Percentiles rank a stretch among this genome's conserved stretches.
Evolutionary conservation across 805 yeast genomes (phyloP).

Genomic region (Spathaspora passalidarum): DNA sequence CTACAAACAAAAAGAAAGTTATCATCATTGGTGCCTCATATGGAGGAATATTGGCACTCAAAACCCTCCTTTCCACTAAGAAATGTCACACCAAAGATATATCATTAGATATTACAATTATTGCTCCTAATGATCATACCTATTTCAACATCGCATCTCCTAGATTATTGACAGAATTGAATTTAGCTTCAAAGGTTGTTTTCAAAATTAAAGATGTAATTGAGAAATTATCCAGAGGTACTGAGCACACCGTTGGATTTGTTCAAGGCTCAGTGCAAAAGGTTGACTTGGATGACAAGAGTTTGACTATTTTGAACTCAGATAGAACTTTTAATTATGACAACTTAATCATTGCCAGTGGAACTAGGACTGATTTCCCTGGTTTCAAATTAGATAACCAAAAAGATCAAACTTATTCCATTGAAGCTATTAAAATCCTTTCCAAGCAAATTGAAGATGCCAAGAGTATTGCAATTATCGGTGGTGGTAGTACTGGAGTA

Average conservation of each 20-base stretch:
- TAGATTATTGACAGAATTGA: constrained; percentile 27
- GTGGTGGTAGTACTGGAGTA: constrained; percentile 40
- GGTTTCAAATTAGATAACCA: constrained; percentile 25
- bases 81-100: constrained; percentile 4
- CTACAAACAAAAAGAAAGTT: constrained; percentile 10
- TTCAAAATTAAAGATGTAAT: constrained; percentile 18
- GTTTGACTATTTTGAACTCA: constrained; percentile 12
- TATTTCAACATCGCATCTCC: constrained; percentile 29
- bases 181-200: constrained; percentile 13
- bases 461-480: constrained; percentile 32
- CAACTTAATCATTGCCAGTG: constrained; percentile 34
- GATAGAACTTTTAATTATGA: constrained; percentile 21
- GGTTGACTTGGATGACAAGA: constrained; percentile 23
- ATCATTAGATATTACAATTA: constrained; percentile 19
- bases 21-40: constrained; percentile 38
- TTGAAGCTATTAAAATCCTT: constrained; percentile 16
- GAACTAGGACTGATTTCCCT: constrained; percentile 18
- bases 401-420: constrained; percentile 11
- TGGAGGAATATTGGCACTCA: constrained; percentile 29
- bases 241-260: constrained; percentile 13
- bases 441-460: constrained; percentile 17
- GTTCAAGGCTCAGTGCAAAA: constrained; percentile 23
- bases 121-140: constrained; percentile 22
- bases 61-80: constrained; percentile 12
- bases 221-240: constrained; percentile 12